Conservation (phyloP, 306 rosid species). For the Lupinus albus region DNA sequence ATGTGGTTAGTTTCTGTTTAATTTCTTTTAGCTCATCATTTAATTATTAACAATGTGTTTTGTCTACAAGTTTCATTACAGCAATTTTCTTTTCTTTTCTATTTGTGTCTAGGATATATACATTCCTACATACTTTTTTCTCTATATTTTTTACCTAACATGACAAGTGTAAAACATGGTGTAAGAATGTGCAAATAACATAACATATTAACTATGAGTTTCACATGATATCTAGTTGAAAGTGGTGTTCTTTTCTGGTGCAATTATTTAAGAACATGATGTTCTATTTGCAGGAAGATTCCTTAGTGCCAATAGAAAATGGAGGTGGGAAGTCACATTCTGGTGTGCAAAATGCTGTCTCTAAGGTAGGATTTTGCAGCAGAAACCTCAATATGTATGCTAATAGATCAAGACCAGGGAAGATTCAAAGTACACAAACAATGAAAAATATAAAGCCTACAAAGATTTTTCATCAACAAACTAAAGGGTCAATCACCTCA, state of each 20-base stretch:
- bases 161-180: too few species aligned
- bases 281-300: slow-evolving; percentile 45
- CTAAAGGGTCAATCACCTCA: not conserved
- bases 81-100: too few species aligned
- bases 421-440: slow-evolving; percentile 31
- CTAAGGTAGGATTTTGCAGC: slow-evolving; percentile 18
- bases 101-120: too few species aligned
- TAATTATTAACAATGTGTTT: too few species aligned
- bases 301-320: slow-evolving; percentile 11
- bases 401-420: slow-evolving; percentile 29
- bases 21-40: not conserved
- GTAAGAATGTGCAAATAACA: not conserved
- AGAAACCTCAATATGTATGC: not conserved
- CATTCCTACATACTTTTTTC: not conserved
- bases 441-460: not conserved
- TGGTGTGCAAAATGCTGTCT: not conserved
- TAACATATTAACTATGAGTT: not conserved
- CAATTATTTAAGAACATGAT: not conserved
- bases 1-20: slow-evolving; percentile 46
- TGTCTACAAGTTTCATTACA: not conserved
- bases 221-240: not conserved
- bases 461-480: slow-evolving; percentile 19
- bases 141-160: too few species aligned
- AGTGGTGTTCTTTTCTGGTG: not conserved
- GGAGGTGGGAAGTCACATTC: slow-evolving; percentile 19